phyloP scores from a whole-genome alignment of 2,329 filamentous ascomycete species.

The Pezicula neosporulosa region DNA sequence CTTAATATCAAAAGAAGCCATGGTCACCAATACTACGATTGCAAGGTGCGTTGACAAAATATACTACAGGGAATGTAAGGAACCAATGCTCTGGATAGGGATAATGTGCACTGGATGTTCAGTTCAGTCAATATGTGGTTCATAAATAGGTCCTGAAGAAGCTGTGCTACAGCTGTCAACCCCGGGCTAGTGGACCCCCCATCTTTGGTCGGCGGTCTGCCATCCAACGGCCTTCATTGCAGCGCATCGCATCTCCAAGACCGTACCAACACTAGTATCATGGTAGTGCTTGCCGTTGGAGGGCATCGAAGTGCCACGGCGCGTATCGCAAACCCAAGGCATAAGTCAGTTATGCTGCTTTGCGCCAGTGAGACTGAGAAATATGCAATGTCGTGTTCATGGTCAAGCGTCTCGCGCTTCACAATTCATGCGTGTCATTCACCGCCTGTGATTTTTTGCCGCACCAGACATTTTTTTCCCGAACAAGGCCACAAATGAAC shows the following conservation, averaged over 20 bases:
- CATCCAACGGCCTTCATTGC: too few relatives aligned
- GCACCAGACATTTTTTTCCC: not conserved
- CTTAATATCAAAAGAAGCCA: constrained; percentile 47
- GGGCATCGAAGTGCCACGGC: not conserved
- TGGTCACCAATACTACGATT: constrained; percentile 6
- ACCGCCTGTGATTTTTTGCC: not conserved
- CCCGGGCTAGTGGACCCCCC: too few relatives aligned
- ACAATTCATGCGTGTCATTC: constrained; percentile 15
- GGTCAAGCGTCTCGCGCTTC: constrained; percentile 17
- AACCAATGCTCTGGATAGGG: too few relatives aligned
- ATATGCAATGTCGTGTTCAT: constrained; percentile 13
- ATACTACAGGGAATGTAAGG: too few relatives aligned
- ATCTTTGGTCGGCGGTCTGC: too few relatives aligned
- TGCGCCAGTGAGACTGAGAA: constrained; percentile 7
- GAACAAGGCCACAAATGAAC: constrained; percentile 1
- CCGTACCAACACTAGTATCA: too few relatives aligned
- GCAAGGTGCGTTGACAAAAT: too few relatives aligned
- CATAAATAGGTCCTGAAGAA: too few relatives aligned
- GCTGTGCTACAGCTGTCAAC: too few relatives aligned
- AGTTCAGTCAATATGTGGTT: too few relatives aligned
- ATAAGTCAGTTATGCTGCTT: constrained; percentile 5
- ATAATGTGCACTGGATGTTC: too few relatives aligned
- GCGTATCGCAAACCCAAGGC: not conserved
- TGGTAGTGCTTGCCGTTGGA: not conserved
- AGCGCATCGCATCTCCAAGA: too few relatives aligned